Evolutionary conservation across 2,329 filamentous ascomycete species (phyloP).

Genomic region (Polychaeton citri): DNA sequence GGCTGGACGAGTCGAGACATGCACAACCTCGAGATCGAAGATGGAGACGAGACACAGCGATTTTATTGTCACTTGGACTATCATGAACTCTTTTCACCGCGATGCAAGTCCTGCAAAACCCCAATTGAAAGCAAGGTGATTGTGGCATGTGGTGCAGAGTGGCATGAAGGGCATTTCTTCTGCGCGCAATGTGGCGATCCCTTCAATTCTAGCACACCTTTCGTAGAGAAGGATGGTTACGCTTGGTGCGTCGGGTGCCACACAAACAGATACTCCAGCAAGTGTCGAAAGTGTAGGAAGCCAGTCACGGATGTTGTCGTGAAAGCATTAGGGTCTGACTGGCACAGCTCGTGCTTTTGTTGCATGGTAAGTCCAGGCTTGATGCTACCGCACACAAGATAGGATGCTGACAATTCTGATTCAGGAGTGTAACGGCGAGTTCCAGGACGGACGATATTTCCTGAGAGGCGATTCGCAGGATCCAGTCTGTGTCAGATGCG

Average conservation of each 20-base stretch:
- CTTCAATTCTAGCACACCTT: conserved; percentile 53
- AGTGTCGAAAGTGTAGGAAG: conserved; percentile 72
- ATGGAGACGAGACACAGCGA: conserved; percentile 59
- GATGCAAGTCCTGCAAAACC: conserved; percentile 91
- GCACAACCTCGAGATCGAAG: conserved; percentile 24
- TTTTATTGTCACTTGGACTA: conserved; percentile 99
- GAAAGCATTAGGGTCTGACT: conserved; percentile 77
- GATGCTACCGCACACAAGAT: too few relatives aligned
- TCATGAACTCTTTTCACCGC: conserved; percentile 84
- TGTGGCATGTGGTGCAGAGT: conserved; percentile 85
- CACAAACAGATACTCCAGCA: conserved; percentile 77
- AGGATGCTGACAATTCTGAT: too few relatives aligned
- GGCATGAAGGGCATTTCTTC: conserved; percentile 97
- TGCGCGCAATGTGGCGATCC: conserved; percentile 94
- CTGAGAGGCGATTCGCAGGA: conserved; percentile 44
- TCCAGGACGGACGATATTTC: conserved; percentile 51
- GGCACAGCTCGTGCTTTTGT: conserved; percentile 85
- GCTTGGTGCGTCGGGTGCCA: conserved; percentile 94
- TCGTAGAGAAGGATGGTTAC: conserved; percentile 95
- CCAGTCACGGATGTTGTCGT: conserved; percentile 85
- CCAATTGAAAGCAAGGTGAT: conserved; percentile 93
- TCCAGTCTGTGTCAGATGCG: conserved; percentile 49
- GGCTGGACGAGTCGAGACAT: conserved; percentile 45
- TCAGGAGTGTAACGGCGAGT: conserved; percentile 46
- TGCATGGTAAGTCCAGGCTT: conserved; percentile 46